These are phyloP conservation scores for Myxozyma melibiosi DNA, from an alignment of 805 yeast species.

Conservation along the genomic window DNA sequence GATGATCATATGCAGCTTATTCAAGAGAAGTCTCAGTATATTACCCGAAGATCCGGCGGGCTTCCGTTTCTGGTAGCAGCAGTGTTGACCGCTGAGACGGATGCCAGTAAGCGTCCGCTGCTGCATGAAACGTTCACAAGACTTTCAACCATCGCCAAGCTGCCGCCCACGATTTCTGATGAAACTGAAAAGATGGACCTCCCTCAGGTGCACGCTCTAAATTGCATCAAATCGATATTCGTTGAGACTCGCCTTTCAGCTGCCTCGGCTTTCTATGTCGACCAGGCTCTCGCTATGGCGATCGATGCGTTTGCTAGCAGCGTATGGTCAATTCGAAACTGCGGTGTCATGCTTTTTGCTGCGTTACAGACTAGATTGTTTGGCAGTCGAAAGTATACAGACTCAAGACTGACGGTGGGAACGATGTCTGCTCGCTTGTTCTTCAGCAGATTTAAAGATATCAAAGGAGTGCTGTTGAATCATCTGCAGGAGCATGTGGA, in stretches of 20 bases:
- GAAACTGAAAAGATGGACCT: constrained; percentile 66
- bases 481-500: constrained; percentile 37
- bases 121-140: constrained; percentile 54
- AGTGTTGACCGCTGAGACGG: constrained; percentile 57
- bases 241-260: constrained; percentile 68
- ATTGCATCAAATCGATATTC: constrained; percentile 75
- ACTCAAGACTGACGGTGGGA: constrained; percentile 34
- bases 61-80: constrained; percentile 79
- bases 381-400: constrained; percentile 54
- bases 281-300: constrained; percentile 61
- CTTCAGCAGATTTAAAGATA: constrained; percentile 63
- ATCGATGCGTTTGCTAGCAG: constrained; percentile 63
- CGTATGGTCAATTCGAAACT: constrained; percentile 86
- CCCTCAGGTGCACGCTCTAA: constrained; percentile 93
- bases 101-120: constrained; percentile 43
- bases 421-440: constrained; percentile 63
- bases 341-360: constrained; percentile 91
- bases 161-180: constrained; percentile 51
- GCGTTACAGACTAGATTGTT: constrained; percentile 79
- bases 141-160: constrained; percentile 57
- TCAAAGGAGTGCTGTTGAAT: constrained; percentile 52
- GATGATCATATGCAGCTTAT: constrained; percentile 55
- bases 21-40: constrained; percentile 61
- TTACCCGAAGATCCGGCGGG: constrained; percentile 92
- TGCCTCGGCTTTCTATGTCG: constrained; percentile 54